phyloP scores from a whole-genome alignment of 164 flowering plant genomes.

The Cinnamomum micranthum region DNA sequence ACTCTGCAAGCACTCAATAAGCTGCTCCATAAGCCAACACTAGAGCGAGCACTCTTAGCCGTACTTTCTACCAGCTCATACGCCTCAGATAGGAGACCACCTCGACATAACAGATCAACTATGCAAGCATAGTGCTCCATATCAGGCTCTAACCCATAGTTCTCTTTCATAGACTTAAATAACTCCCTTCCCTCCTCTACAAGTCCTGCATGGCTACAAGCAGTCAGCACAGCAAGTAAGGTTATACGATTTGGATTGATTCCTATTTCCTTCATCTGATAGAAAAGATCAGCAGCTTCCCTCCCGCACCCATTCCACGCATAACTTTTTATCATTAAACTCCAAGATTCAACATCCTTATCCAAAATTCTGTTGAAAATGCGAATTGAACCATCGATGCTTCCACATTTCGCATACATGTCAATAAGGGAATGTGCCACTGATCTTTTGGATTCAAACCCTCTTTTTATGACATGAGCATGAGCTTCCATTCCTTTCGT shows the following conservation, averaged over 20 bases:
- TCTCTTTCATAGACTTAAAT: slow-evolving; percentile 14
- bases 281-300: slow-evolving; percentile 11
- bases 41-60: neutral
- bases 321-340: slow-evolving; percentile 13
- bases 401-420: slow-evolving; percentile 30
- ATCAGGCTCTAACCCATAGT: slow-evolving; percentile 8
- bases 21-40: slow-evolving; percentile 11
- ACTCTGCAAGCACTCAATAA: slow-evolving; percentile 19
- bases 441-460: neutral
- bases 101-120: slow-evolving; percentile 16
- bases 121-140: slow-evolving; percentile 11
- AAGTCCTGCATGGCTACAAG: slow-evolving; percentile 17
- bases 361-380: slow-evolving; percentile 9
- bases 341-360: slow-evolving; percentile 20
- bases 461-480: slow-evolving; percentile 10
- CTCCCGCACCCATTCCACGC: slow-evolving; percentile 13
- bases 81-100: slow-evolving; percentile 13
- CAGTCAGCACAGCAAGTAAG: slow-evolving; percentile 13
- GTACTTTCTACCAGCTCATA: slow-evolving; percentile 1
- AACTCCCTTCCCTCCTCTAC: slow-evolving; percentile 10
- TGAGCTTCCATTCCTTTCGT: slow-evolving; percentile 14
- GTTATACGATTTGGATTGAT: slow-evolving; percentile 12
- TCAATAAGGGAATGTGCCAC: slow-evolving; percentile 20
- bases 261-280: slow-evolving; percentile 12
- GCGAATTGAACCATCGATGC: slow-evolving; percentile 4